These are phyloP conservation scores for Candolleomyces eurysporus DNA, from an alignment of 768 basidiomycete genomes.

Conservation along the genomic window DNA sequence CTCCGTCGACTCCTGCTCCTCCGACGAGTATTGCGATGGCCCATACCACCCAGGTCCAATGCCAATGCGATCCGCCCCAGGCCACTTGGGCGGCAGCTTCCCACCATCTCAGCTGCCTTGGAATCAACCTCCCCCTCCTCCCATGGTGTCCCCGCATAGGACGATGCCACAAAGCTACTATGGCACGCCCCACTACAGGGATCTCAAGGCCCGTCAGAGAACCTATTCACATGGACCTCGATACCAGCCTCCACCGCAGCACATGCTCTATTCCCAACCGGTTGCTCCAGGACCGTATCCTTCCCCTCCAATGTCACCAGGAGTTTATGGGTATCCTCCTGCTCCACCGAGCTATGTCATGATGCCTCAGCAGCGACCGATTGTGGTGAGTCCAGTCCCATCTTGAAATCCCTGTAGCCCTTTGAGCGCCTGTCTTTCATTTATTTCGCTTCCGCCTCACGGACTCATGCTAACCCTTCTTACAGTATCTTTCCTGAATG, in stretches of 20 bases:
- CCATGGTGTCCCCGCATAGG: conserved; percentile 9
- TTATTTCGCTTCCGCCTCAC: neutral
- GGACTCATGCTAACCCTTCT: neutral
- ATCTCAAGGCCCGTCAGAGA: conserved; percentile 1
- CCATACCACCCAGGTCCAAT: conserved; percentile 21
- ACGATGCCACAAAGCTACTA: conserved; percentile 16
- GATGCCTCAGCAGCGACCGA: conserved; percentile 19
- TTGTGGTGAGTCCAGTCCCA: conserved; percentile 21
- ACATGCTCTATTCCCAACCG: neutral
- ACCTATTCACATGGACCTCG: conserved; percentile 16
- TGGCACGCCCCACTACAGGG: neutral
- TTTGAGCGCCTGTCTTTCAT: neutral
- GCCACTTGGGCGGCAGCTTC: conserved; percentile 15
- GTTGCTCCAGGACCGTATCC: conserved; percentile 15
- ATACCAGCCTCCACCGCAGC: conserved; percentile 12
- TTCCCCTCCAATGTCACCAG: conserved; percentile 23
- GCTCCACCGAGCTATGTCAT: conserved; percentile 22
- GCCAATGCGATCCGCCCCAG: conserved; percentile 20
- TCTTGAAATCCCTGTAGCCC: neutral
- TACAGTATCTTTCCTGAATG: neutral
- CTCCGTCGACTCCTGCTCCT: conserved; percentile 20
- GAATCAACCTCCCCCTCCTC: conserved; percentile 18
- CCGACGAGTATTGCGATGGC: conserved; percentile 19
- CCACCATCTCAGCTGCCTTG: conserved; percentile 14
- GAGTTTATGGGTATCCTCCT: conserved; percentile 16